Conservation (phyloP, 1,284 basidiomycete species). For the Sanguinoderma infundibulare region DNA sequence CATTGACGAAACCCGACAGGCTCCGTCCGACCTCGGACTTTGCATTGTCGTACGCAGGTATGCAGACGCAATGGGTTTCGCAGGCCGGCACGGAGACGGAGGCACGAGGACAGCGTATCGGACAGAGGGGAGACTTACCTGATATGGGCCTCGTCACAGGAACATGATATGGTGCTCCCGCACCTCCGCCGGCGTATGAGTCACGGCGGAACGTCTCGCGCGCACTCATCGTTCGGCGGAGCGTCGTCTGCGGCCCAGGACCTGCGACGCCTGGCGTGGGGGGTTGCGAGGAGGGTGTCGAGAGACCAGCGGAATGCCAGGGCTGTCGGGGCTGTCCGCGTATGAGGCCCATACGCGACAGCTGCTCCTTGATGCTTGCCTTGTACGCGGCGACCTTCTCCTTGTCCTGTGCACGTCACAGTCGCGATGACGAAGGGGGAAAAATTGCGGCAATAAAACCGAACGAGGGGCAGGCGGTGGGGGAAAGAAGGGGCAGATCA, state of each 20-base stretch:
- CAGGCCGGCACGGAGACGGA: background rate
- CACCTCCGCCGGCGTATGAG: background rate
- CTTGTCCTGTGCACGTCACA: conserved; percentile 61
- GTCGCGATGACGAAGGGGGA: conserved; percentile 13
- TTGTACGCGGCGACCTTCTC: conserved; percentile 81
- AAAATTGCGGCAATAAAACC: conserved; percentile 3
- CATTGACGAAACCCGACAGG: conserved; percentile 17
- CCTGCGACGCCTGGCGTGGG: conserved; percentile 30
- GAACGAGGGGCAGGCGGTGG: conserved; percentile 4
- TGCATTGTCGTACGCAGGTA: background rate
- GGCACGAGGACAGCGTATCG: conserved; percentile 14
- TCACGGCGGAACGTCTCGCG: conserved; percentile 24
- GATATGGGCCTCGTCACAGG: conserved; percentile 16
- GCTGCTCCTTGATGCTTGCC: conserved; percentile 79
- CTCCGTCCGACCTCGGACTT: background rate
- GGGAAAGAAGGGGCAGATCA: conserved; percentile 12
- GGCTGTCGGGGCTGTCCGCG: conserved; percentile 70
- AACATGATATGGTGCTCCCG: conserved; percentile 18
- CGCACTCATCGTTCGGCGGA: conserved; percentile 28
- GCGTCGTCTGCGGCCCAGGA: conserved; percentile 31
- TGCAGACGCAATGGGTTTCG: conserved; percentile 3
- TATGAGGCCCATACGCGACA: conserved; percentile 76
- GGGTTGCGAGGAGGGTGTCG: conserved; percentile 19
- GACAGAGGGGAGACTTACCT: conserved; percentile 17
- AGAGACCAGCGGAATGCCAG: conserved; percentile 20